Evolutionary conservation across 2,329 filamentous ascomycete genomes (phyloP).

Genomic region (Phyllosticta citriasiana): DNA sequence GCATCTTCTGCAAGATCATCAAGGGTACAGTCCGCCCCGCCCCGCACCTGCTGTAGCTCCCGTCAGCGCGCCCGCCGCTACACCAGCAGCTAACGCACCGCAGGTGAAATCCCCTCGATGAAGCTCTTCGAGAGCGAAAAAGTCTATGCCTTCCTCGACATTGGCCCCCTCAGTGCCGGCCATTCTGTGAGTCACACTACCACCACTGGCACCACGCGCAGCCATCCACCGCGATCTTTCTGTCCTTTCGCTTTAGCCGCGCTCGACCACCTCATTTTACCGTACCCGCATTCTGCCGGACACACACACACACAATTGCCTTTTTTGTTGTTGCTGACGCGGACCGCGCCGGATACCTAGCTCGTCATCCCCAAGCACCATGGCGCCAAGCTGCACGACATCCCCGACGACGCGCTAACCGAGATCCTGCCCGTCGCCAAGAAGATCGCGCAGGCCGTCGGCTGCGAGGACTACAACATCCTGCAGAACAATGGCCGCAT

Average conservation of each 20-base stretch:
- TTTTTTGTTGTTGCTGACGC: not conserved
- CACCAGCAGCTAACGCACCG: slow-evolving; percentile 7
- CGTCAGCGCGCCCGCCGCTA: not conserved
- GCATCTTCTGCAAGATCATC: slow-evolving; percentile 98
- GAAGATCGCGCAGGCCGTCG: slow-evolving; percentile 69
- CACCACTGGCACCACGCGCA: not conserved
- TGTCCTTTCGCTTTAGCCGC: no score
- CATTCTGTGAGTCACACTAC: slow-evolving; percentile 59
- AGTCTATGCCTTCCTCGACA: slow-evolving; percentile 91
- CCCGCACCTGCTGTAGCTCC: slow-evolving; percentile 2
- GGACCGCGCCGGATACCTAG: slow-evolving; percentile 37
- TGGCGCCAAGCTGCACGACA: slow-evolving; percentile 81
- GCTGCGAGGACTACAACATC: slow-evolving; percentile 78
- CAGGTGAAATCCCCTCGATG: slow-evolving; percentile 91
- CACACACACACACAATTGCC: not conserved
- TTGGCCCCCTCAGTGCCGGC: slow-evolving; percentile 77
- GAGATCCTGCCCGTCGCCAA: slow-evolving; percentile 84
- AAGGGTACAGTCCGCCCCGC: slow-evolving; percentile 51
- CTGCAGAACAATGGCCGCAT: slow-evolving; percentile 91
- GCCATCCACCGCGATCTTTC: not conserved
- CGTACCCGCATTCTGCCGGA: slow-evolving; percentile 10
- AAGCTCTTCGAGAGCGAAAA: slow-evolving; percentile 95
- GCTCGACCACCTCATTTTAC: not conserved
- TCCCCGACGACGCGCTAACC: slow-evolving; percentile 75
- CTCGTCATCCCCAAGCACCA: slow-evolving; percentile 95